phyloP scores from a whole-genome alignment of 495 filamentous ascomycete species.

The Parathielavia appendiculata region DNA sequence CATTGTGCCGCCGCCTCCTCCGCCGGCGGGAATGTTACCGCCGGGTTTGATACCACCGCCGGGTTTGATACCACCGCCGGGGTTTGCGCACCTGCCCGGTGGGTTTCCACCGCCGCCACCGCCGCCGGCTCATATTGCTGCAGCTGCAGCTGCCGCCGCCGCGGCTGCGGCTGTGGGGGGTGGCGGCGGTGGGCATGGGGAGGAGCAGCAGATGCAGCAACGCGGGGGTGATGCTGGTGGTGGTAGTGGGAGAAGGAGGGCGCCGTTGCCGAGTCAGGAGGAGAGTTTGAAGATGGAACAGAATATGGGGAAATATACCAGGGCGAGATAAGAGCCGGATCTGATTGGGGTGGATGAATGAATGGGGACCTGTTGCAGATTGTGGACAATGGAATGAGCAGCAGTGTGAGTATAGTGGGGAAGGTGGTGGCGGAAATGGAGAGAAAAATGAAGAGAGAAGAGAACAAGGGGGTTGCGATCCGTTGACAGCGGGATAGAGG shows the following conservation, averaged over 20 bases:
- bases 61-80: conserved; percentile 48
- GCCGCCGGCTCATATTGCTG: neutral
- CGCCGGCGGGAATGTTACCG: conserved; percentile 44
- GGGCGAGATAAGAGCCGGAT: conserved; percentile 38
- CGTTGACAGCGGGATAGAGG: too few relatives aligned
- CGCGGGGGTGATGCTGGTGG: conserved; percentile 7
- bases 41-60: conserved; percentile 50
- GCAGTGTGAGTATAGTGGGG: neutral
- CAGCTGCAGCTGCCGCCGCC: neutral
- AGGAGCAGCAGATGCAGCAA: neutral
- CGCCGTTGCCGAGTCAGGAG: conserved; percentile 73
- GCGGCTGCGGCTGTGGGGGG: neutral
- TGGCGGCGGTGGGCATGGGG: neutral
- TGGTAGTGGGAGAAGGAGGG: conserved; percentile 44
- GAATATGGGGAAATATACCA: conserved; percentile 57
- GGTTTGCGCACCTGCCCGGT: conserved; percentile 42
- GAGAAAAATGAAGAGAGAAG: neutral
- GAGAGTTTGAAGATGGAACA: conserved; percentile 76
- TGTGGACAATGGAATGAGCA: neutral
- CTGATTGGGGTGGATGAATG: neutral
- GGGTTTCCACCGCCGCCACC: conserved; percentile 22
- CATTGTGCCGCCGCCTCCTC: conserved; percentile 42
- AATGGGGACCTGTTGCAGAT: neutral
- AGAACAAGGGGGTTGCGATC: too few relatives aligned
- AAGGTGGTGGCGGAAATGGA: neutral